phyloP scores from a whole-genome alignment of 1,284 basidiomycete genomes.

The Tylopilus sp. region DNA sequence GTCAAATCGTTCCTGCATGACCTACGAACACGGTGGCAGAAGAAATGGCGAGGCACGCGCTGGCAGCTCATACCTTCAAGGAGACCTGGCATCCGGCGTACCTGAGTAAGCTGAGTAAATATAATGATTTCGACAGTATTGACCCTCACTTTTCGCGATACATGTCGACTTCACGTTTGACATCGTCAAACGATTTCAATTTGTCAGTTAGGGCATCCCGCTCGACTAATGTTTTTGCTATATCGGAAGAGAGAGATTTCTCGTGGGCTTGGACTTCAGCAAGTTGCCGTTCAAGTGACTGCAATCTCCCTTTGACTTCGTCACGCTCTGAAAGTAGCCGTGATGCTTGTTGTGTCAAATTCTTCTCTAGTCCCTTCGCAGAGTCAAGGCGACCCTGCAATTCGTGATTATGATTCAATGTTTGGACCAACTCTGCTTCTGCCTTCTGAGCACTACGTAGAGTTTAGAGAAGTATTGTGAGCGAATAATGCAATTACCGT shows the following conservation, averaged over 20 bases:
- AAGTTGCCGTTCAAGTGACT: constrained; percentile 14
- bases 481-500: constrained; percentile 21
- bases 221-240: constrained; percentile 20
- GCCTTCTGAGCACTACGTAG: constrained; percentile 21
- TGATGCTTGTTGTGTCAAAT: constrained; percentile 28
- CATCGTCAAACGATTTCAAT: constrained; percentile 17
- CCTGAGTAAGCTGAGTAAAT: constrained; percentile 11
- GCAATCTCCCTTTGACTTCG: constrained; percentile 17
- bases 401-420: constrained; percentile 20
- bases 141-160: constrained; percentile 27
- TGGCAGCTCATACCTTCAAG: constrained; percentile 24
- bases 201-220: constrained; percentile 23
- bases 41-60: neutral
- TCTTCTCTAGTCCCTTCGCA: constrained; percentile 26
- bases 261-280: constrained; percentile 20
- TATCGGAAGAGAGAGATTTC: constrained; percentile 15
- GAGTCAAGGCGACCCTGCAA: constrained; percentile 31
- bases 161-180: constrained; percentile 20
- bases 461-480: constrained; percentile 11
- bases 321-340: constrained; percentile 28
- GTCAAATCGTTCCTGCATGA: constrained; percentile 58
- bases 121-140: neutral
- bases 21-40: constrained; percentile 29
- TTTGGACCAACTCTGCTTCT: constrained; percentile 19
- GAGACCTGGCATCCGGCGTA: constrained; percentile 32